Conservation (phyloP, 1,139 yeast genomes). For the Geotrichum aggregatum region DNA sequence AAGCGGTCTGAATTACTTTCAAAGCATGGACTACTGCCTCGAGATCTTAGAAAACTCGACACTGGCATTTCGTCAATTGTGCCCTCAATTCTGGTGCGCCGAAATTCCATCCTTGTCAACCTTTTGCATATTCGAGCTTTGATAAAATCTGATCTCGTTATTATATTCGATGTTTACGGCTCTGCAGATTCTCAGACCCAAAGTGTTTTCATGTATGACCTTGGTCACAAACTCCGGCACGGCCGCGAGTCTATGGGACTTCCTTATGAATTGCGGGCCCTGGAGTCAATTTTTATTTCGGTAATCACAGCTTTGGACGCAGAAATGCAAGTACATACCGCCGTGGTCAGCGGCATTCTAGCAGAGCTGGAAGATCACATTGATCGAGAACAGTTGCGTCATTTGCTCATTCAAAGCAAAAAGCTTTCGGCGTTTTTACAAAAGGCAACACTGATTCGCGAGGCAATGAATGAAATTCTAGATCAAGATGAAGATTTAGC, state of each 20-base stretch:
- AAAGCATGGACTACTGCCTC: conserved; percentile 71
- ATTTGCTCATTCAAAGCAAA: conserved; percentile 75
- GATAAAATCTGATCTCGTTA: conserved; percentile 72
- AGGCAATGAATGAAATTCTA: conserved; percentile 78
- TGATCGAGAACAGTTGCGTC: conserved; percentile 75
- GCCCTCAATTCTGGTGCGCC: conserved; percentile 78
- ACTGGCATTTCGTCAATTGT: conserved; percentile 84
- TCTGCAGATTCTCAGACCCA: conserved; percentile 58
- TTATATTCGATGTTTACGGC: conserved; percentile 72
- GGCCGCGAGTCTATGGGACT: conserved; percentile 32
- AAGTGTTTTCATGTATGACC: conserved; percentile 79
- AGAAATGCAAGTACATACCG: conserved; percentile 72
- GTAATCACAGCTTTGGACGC: conserved; percentile 80
- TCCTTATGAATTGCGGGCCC: conserved; percentile 78
- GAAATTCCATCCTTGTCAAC: conserved; percentile 73
- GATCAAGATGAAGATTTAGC: conserved; percentile 92
- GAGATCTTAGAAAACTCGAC: conserved; percentile 84
- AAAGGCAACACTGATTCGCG: conserved; percentile 75
- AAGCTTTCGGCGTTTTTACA: conserved; percentile 76
- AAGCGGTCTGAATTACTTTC: conserved; percentile 72
- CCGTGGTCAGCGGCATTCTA: conserved; percentile 70
- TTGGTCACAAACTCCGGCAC: conserved; percentile 68
- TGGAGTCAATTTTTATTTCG: conserved; percentile 81
- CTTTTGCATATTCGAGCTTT: conserved; percentile 83
- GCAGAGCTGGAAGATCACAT: conserved; percentile 81